Evolutionary conservation across 177 flowering plant species (phyloP).

Genomic region (Telopea speciosissima): DNA sequence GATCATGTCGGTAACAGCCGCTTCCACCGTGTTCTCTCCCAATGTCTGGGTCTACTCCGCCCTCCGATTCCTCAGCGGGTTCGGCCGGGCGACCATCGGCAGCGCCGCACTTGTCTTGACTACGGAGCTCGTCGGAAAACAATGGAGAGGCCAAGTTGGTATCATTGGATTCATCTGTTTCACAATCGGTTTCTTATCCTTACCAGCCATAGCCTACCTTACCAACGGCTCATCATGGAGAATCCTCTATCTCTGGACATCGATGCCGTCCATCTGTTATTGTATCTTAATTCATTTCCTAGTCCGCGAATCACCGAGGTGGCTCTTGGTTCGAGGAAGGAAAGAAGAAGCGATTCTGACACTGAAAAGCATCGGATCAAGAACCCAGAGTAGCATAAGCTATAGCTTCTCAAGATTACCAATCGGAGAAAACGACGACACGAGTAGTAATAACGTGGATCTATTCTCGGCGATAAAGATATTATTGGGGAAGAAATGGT

Average conservation of each 20-base stretch:
- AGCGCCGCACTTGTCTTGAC: constrained; percentile 51
- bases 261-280: constrained; percentile 44
- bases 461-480: constrained; percentile 43
- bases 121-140: constrained; percentile 57
- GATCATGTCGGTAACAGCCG: constrained; percentile 39
- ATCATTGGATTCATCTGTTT: constrained; percentile 45
- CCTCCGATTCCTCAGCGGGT: constrained; percentile 45
- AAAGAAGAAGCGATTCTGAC: constrained; percentile 45
- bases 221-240: constrained; percentile 47
- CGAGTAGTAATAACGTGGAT: constrained; percentile 5
- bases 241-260: constrained; percentile 48
- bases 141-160: constrained; percentile 56
- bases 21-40: constrained; percentile 31
- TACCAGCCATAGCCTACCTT: constrained; percentile 52
- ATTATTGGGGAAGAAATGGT: constrained; percentile 42
- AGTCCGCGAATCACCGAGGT: constrained; percentile 66
- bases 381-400: background rate
- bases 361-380: constrained; percentile 24
- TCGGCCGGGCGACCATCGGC: constrained; percentile 51
- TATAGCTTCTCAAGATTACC: constrained; percentile 15
- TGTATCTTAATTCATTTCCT: constrained; percentile 27
- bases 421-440: too few relatives aligned
- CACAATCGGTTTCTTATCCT: constrained; percentile 58
- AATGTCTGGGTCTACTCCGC: constrained; percentile 58
- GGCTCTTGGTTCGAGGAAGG: constrained; percentile 58